These are phyloP conservation scores for Monosporascus sp. DNA, from an alignment of 2,329 filamentous ascomycete genomes.

Conservation along the genomic window DNA sequence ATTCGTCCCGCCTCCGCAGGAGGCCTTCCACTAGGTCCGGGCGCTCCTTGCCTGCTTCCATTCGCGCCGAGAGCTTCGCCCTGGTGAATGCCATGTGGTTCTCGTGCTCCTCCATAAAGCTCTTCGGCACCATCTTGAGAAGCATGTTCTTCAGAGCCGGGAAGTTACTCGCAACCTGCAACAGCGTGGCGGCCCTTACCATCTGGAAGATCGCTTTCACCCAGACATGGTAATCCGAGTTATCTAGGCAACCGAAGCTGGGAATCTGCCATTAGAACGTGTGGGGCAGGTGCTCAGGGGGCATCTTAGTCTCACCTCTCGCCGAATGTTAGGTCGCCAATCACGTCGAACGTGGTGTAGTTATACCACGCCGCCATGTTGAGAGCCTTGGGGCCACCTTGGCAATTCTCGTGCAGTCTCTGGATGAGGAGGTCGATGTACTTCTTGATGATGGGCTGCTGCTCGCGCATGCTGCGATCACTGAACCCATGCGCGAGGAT, in stretches of 20 bases:
- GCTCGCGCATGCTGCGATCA: slow-evolving; percentile 12
- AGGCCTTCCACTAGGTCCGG: neutral
- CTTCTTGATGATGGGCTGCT: slow-evolving; percentile 14
- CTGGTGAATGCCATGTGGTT: neutral
- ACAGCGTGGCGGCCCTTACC: neutral
- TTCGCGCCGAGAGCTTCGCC: neutral
- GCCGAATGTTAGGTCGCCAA: slow-evolving; percentile 15
- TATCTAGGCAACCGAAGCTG: slow-evolving; percentile 12
- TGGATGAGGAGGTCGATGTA: slow-evolving; percentile 16
- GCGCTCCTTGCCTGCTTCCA: neutral
- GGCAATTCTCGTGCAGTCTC: slow-evolving; percentile 3
- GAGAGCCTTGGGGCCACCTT: neutral
- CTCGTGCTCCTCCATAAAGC: neutral
- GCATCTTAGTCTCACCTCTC: neutral
- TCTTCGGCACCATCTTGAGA: neutral
- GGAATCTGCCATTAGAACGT: neutral
- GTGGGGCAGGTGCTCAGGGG: neutral
- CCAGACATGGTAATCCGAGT: slow-evolving; percentile 9
- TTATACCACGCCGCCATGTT: slow-evolving; percentile 11
- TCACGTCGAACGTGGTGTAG: slow-evolving; percentile 17
- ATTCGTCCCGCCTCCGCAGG: neutral
- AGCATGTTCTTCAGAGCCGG: neutral
- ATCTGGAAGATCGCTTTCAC: slow-evolving; percentile 9
- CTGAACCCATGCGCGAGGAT: slow-evolving; percentile 18
- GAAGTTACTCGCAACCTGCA: neutral